Conservation (phyloP, 495 filamentous ascomycete genomes). For the Penicillium turbatum region DNA sequence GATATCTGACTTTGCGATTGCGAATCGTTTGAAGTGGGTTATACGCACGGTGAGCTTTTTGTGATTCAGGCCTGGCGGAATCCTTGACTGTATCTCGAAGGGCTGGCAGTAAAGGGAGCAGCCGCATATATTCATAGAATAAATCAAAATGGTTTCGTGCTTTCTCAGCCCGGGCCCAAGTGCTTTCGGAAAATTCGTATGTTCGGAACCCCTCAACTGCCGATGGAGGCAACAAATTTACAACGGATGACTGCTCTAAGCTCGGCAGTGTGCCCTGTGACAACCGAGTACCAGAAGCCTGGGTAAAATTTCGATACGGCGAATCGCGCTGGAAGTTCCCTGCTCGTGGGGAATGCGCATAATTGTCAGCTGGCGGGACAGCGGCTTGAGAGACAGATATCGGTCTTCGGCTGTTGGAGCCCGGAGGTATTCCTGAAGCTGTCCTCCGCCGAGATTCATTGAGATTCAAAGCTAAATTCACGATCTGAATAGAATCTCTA, state of each 20-base stretch:
- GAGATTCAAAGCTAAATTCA: constrained; percentile 82
- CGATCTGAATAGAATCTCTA: constrained; percentile 77
- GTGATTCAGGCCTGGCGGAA: constrained; percentile 1
- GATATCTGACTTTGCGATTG: constrained; percentile 73
- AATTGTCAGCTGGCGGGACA: constrained; percentile 15
- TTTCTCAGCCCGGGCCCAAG: constrained; percentile 70
- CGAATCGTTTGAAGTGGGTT: constrained; percentile 86
- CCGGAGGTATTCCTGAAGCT: constrained; percentile 46
- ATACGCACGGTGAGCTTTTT: constrained; percentile 49
- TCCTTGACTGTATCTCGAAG: constrained; percentile 32
- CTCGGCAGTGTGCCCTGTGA: constrained; percentile 3
- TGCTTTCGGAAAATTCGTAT: constrained; percentile 71
- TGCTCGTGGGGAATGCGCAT: constrained; percentile 12
- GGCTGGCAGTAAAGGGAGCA: constrained; percentile 70
- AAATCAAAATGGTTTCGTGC: constrained; percentile 76
- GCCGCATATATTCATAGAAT: constrained; percentile 70
- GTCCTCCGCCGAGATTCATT: constrained; percentile 73
- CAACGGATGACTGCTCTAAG: constrained; percentile 23
- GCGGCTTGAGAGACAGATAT: constrained; percentile 40
- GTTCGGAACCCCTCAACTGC: constrained; percentile 30
- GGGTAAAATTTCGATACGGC: constrained; percentile 18
- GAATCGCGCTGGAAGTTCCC: constrained; percentile 14
- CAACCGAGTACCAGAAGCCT: constrained; percentile 12
- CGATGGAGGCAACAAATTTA: constrained; percentile 30
- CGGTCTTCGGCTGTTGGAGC: constrained; percentile 42